These are phyloP conservation scores for Salicornia ramosissima DNA, from an alignment of 148 eudicot species.

Conservation along the genomic window DNA sequence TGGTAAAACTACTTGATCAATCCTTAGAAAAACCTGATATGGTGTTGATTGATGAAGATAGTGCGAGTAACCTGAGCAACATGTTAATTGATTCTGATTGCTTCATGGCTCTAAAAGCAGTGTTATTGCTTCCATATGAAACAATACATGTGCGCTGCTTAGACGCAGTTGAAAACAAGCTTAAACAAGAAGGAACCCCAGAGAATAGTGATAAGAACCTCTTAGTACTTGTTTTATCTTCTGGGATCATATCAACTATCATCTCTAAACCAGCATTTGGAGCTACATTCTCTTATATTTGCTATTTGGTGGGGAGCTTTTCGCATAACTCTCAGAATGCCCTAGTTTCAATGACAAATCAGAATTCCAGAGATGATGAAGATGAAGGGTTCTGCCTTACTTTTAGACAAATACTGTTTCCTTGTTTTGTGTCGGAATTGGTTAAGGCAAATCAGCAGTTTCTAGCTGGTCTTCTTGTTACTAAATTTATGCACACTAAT, in stretches of 20 bases:
- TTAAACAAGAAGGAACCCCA: constrained; percentile 54
- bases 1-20: constrained; percentile 53
- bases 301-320: constrained; percentile 70
- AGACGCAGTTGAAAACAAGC: constrained; percentile 65
- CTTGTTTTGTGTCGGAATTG: constrained; percentile 64
- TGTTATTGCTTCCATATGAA: constrained; percentile 58
- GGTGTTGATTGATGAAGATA: constrained; percentile 56
- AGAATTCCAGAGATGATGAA: constrained; percentile 10
- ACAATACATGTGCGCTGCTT: constrained; percentile 54
- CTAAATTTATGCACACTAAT: constrained; percentile 77
- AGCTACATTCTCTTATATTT: constrained; percentile 59
- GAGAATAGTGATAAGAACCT: constrained; percentile 46
- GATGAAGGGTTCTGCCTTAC: constrained; percentile 29
- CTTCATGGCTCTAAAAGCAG: constrained; percentile 63
- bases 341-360: constrained; percentile 29
- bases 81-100: constrained; percentile 38
- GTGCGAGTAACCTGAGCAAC: constrained; percentile 38
- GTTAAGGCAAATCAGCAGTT: constrained; percentile 74
- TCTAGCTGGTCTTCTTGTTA: constrained; percentile 71
- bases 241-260: constrained; percentile 53
- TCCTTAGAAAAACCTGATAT: constrained; percentile 35
- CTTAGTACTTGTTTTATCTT: constrained; percentile 53
- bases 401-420: constrained; percentile 56
- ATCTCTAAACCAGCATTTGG: constrained; percentile 57
- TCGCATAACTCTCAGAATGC: constrained; percentile 59